Percentiles rank a stretch among this genome's conserved stretches.
These are phyloP conservation scores for Colletotrichum falcatum DNA, from an alignment of 2,329 filamentous ascomycete species.

Conservation along the genomic window DNA sequence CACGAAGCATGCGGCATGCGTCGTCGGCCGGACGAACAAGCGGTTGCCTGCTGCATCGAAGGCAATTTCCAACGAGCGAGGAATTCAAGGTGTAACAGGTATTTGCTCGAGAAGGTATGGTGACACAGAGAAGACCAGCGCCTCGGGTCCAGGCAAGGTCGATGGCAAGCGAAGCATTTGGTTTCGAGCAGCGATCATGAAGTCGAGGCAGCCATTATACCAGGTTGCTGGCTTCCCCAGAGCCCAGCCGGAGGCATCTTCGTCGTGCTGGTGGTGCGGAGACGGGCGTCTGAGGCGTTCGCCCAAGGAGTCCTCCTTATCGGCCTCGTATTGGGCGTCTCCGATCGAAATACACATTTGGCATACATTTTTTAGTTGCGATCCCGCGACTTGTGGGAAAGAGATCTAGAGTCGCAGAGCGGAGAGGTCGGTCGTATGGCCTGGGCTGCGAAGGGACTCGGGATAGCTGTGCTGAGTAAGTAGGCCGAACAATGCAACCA, in stretches of 20 bases:
- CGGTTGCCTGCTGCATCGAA: slow-evolving; percentile 23
- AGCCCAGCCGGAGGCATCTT: neutral
- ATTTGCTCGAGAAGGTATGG: slow-evolving; percentile 5
- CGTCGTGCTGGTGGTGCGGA: neutral
- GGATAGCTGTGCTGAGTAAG: slow-evolving; percentile 14
- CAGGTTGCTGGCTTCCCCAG: neutral
- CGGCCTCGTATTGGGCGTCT: neutral
- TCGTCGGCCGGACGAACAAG: slow-evolving; percentile 15
- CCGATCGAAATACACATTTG: too few species aligned
- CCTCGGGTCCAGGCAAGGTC: neutral
- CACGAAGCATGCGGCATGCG: slow-evolving; percentile 23
- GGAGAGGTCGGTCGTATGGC: neutral
- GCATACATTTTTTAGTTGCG: neutral
- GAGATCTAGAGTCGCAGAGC: neutral
- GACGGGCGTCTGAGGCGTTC: neutral
- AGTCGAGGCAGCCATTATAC: neutral
- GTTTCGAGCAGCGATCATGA: neutral
- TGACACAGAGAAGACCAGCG: slow-evolving; percentile 1
- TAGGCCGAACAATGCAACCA: too few species aligned
- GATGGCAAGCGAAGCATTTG: neutral
- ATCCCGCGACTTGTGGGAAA: neutral
- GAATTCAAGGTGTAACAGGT: slow-evolving; percentile 3
- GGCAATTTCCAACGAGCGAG: slow-evolving; percentile 7
- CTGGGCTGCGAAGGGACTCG: neutral
- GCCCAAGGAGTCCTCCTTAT: neutral